Base-by-base conservation (phyloP, 1,284 basidiomycete genomes). In the Mycosarcoma maydis region DNA sequence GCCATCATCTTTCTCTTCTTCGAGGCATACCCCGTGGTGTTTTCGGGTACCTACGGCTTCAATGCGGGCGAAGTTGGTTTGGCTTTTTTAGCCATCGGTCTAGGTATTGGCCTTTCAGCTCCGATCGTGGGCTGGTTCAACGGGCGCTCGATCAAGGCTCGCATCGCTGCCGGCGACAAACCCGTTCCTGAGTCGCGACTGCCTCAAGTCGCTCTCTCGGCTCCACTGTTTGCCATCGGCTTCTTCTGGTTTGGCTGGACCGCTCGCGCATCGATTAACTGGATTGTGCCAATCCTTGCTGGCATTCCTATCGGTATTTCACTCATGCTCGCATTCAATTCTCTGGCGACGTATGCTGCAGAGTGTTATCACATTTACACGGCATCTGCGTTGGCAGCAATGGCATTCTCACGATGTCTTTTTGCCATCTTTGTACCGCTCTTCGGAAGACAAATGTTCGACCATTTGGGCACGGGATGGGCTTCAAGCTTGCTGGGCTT, bases 241-340 rank as follows among this genome's bases (percentile, higher is more conserved):
- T 55, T 72, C 50, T 56, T 73, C 43, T 73, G 70, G 70, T 70
- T 69, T 29, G 70, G 70, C 11, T 73, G 67, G 67, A 71, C 71
- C 0, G 61, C 61, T 2, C 40, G 61, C 4, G 26, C 50, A 13
- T 49, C 59, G 16, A 73, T 71, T 23, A 61, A 71, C 49, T 73
- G 49, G 47, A 71, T 73, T 9, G 60, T 65, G 3, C 71, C 71
- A 6, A 55, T 71, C 24, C 37, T 73, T 7, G 61, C 61, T 2
- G 61, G 61, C 7, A 10, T 65, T 17, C 61, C 61, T 9, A 55
- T 67, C 29, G 64, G 64, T 3, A 24, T 55, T 32, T 55, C 52
- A 33, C 52, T 59, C 36, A 67, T 67, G 55, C 43, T 56, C 4
- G 56, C 64, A 1, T 67, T 67, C 52, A 73, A 70, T 50, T 57